Evolutionary conservation across 1,139 yeast genomes (phyloP), one percentile per base, ranked within the genome.

Genomic region (Suhomyces maxii): DNA sequence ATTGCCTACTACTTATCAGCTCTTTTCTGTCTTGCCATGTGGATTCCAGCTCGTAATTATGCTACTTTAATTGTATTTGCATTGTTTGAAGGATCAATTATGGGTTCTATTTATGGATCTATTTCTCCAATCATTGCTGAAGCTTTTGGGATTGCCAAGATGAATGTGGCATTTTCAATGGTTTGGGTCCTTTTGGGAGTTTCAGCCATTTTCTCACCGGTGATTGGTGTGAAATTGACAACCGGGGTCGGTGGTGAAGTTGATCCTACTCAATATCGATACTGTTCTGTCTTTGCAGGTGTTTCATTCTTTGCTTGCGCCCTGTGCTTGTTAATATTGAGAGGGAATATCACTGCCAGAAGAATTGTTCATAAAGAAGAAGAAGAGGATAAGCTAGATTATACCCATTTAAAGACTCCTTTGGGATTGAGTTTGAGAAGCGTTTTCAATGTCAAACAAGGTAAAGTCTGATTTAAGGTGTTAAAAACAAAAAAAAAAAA

Each of bases 41-140:
- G 88, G 88, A 72, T 82, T 35, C 84, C 85, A 3, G 76, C 82
- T 11, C 62, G 78, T 41, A 79, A 77, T 54, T 76, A 65, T 52
- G 82, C 82, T 2, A 77, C 82, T 3, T 74, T 81, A 2, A 58
- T 78, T 14, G 70, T 64, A 2, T 75, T 78, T 54, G 78, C 79
- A 2, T 42, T 80, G 32, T 49, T 79, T 7, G 68, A 65, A 45
- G 86, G 86, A 33, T 63, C 70, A 6, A 44, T 76, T 23, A 79
- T 80, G 79, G 84, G 85, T 1, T 69, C 78, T 7, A 55, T 69
- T 12, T 69, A 60, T 49, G 64, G 67, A 7, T 63, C 68, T 35
- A 46, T 61, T 42, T 65, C 73, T 1, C 69, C 72, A 7, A 49
- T 66, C 3, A 31, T 59, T 8, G 70, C 53, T 6, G 33, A 52